These are phyloP conservation scores for Maudiozyma barnettii DNA, from an alignment of 805 yeast species.

Conservation along the genomic window DNA sequence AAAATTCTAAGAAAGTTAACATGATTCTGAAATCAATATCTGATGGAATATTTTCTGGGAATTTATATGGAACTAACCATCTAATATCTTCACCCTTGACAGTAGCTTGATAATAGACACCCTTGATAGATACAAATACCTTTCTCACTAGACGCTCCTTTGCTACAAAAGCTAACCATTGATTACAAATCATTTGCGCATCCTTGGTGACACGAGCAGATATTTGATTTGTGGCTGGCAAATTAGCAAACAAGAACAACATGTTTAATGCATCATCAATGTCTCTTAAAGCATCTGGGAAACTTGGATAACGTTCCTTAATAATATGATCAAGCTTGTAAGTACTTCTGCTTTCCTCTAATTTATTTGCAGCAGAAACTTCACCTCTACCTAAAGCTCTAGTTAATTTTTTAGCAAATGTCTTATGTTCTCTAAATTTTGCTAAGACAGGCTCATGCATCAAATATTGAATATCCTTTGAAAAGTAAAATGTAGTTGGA, in stretches of 20 bases:
- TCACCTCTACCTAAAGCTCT: constrained; percentile 90
- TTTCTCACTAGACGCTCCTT: constrained; percentile 72
- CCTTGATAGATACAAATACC: constrained; percentile 93
- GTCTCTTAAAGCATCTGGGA: constrained; percentile 85
- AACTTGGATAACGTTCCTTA: constrained; percentile 92
- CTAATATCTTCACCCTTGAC: constrained; percentile 86
- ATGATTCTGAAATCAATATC: constrained; percentile 94
- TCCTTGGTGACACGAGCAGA: constrained; percentile 74
- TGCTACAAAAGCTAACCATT: constrained; percentile 92
- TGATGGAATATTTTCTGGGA: constrained; percentile 88
- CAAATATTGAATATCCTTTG: constrained; percentile 89
- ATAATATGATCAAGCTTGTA: constrained; percentile 84
- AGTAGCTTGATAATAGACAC: constrained; percentile 88
- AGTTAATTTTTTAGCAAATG: constrained; percentile 83
- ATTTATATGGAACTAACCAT: constrained; percentile 96
- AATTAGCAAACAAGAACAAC: constrained; percentile 85
- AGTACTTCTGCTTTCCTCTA: constrained; percentile 59
- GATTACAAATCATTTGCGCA: constrained; percentile 79
- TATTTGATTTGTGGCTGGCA: constrained; percentile 88
- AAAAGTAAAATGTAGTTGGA: constrained; percentile 86
- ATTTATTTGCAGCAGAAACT: constrained; percentile 73
- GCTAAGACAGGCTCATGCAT: constrained; percentile 89
- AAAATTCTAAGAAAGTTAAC: constrained; percentile 93
- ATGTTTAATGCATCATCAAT: constrained; percentile 91
- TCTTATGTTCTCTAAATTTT: constrained; percentile 91